Evolutionary conservation across 2,329 filamentous ascomycete genomes (phyloP).

Genomic region (Microdochium paspali): DNA sequence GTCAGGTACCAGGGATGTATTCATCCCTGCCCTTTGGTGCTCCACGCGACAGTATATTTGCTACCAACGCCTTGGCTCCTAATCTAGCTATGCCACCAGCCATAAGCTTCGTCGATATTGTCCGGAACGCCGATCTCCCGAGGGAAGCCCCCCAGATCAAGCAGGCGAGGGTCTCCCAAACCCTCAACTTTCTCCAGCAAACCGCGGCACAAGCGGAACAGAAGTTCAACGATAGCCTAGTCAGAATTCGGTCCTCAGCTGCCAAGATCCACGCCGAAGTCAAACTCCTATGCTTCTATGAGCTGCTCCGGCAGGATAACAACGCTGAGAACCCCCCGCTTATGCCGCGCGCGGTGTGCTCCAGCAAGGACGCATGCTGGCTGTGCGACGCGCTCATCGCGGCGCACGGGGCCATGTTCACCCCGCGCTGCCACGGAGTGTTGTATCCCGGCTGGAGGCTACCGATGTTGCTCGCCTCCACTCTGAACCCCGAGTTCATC

Average conservation of each 20-base stretch:
- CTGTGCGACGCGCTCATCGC: conserved; percentile 38
- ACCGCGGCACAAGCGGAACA: conserved; percentile 1
- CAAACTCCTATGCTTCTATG: conserved; percentile 34
- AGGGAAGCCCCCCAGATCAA: too few relatives aligned
- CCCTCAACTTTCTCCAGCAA: conserved; percentile 4
- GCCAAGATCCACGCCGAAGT: conserved; percentile 40
- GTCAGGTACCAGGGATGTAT: too few relatives aligned
- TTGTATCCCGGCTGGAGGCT: conserved; percentile 36
- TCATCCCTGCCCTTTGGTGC: too few relatives aligned
- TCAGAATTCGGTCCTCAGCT: conserved; percentile 8
- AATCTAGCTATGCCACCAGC: too few relatives aligned
- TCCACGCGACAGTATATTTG: too few relatives aligned
- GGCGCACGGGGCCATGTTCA: conserved; percentile 28
- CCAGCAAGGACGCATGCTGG: conserved; percentile 41
- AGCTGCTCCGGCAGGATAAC: too few relatives aligned
- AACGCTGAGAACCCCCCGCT: conserved; percentile 6
- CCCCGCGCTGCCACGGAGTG: conserved; percentile 29
- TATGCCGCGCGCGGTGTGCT: conserved; percentile 32
- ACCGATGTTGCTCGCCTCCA: conserved; percentile 12
- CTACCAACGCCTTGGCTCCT: too few relatives aligned
- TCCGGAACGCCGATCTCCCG: too few relatives aligned
- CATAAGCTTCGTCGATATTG: too few relatives aligned
- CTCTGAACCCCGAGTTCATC: neutral
- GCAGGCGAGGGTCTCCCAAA: neutral
- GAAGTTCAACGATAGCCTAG: conserved; percentile 4